These are phyloP conservation scores for Gautieria morchelliformis DNA, from an alignment of 768 basidiomycete genomes.

Conservation along the genomic window DNA sequence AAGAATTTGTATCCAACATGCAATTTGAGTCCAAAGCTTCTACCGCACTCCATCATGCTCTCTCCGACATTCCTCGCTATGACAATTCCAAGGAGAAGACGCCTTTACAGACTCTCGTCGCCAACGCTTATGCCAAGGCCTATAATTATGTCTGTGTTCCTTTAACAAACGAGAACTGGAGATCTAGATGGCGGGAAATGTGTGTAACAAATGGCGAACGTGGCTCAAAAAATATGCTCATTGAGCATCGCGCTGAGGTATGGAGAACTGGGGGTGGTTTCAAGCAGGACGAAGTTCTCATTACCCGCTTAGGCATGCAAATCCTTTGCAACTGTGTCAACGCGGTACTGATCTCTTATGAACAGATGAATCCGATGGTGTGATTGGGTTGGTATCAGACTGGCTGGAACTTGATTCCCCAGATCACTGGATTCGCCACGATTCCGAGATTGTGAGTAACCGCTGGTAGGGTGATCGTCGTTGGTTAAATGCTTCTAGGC, in stretches of 20 bases:
- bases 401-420: slow-evolving; percentile 93
- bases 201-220: slow-evolving; percentile 51
- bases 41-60: background rate
- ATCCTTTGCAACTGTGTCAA: background rate
- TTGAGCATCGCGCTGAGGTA: slow-evolving; percentile 62
- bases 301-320: slow-evolving; percentile 66
- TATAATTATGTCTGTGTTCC: slow-evolving; percentile 75
- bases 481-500: slow-evolving; percentile 41
- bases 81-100: background rate
- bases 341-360: background rate
- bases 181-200: slow-evolving; percentile 79
- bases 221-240: slow-evolving; percentile 26
- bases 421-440: slow-evolving; percentile 91
- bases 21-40: slow-evolving; percentile 3
- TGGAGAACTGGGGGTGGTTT: slow-evolving; percentile 86
- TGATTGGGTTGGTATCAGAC: slow-evolving; percentile 75
- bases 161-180: slow-evolving; percentile 86
- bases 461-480: background rate
- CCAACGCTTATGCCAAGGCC: slow-evolving; percentile 49
- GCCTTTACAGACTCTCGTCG: slow-evolving; percentile 22
- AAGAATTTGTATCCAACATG: background rate
- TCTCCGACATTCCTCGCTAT: background rate
- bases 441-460: slow-evolving; percentile 80
- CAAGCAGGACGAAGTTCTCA: slow-evolving; percentile 74
- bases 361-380: slow-evolving; percentile 63